phyloP scores from a whole-genome alignment of 1,284 basidiomycete genomes.

The Sporisorium scitamineum region DNA sequence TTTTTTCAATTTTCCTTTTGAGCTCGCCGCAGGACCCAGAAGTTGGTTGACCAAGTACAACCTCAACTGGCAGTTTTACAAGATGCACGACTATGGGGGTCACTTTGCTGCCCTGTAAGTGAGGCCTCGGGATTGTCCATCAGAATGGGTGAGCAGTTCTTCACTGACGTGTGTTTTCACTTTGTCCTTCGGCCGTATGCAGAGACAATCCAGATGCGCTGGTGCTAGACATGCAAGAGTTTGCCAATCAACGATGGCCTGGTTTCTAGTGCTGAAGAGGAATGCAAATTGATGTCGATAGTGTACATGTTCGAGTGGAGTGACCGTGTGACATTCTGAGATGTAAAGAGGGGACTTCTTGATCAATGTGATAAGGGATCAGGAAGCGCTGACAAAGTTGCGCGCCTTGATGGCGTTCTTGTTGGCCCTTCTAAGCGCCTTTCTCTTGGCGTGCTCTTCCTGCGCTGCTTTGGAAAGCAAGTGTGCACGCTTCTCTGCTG shows the following conservation, averaged over 20 bases:
- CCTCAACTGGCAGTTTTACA: conserved; percentile 47
- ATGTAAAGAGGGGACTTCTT: neutral
- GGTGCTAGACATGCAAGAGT: conserved; percentile 49
- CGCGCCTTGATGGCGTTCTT: conserved; percentile 62
- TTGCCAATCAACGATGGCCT: conserved; percentile 46
- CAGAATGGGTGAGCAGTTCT: neutral
- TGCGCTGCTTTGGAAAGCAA: conserved; percentile 22
- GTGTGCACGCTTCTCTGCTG: conserved; percentile 9
- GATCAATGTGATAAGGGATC: too few species aligned
- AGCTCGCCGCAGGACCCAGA: conserved; percentile 38
- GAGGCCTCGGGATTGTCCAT: neutral
- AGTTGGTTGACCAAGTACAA: conserved; percentile 40
- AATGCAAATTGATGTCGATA: neutral
- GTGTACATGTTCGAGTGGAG: neutral
- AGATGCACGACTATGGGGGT: conserved; percentile 54
- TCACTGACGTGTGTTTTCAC: neutral
- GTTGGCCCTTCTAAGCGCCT: conserved; percentile 53
- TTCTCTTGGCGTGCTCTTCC: conserved; percentile 46
- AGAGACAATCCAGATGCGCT: conserved; percentile 51
- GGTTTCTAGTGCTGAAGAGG: conserved; percentile 9
- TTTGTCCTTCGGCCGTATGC: neutral
- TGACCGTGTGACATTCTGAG: neutral
- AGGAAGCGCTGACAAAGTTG: conserved; percentile 63
- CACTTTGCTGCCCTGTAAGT: conserved; percentile 63
- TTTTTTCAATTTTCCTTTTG: conserved; percentile 49